Evolutionary conservation across 2,329 filamentous ascomycete species (phyloP).

Genomic region (Aphanoascus verrucosus): DNA sequence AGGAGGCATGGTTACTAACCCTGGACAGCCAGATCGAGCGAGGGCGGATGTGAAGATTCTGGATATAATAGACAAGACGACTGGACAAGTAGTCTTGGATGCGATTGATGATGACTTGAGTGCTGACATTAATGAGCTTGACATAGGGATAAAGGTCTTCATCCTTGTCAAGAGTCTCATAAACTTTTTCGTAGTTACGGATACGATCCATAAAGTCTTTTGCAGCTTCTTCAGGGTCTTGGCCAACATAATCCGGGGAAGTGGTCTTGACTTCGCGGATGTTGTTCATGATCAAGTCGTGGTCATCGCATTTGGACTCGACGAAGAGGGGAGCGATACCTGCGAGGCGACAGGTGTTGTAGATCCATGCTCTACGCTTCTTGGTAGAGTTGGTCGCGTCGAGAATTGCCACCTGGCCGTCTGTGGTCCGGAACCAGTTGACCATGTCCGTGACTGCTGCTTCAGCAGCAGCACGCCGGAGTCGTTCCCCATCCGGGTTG

Average conservation of each 20-base stretch:
- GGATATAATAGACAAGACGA: constrained; percentile 92
- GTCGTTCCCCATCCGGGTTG: constrained; percentile 81
- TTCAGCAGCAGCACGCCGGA: constrained; percentile 78
- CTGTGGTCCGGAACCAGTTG: constrained; percentile 68
- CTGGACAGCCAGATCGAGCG: constrained; percentile 93
- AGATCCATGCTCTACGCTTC: constrained; percentile 77
- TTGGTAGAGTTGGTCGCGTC: constrained; percentile 97
- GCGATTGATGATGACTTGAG: constrained; percentile 94
- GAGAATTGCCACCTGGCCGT: constrained; percentile 81
- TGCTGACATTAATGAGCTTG: constrained; percentile 93
- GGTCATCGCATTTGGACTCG: constrained; percentile 92
- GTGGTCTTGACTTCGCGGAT: constrained; percentile 96
- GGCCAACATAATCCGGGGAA: constrained; percentile 85
- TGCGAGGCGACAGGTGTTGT: constrained; percentile 62
- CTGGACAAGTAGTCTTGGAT: constrained; percentile 96
- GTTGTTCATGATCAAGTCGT: constrained; percentile 94
- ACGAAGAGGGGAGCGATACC: constrained; percentile 88
- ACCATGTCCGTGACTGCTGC: constrained; percentile 90
- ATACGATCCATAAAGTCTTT: constrained; percentile 90
- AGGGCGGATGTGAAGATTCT: constrained; percentile 96
- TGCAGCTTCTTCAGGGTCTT: constrained; percentile 85
- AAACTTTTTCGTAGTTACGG: constrained; percentile 93
- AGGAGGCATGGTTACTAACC: constrained; percentile 42
- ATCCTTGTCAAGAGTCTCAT: constrained; percentile 83
- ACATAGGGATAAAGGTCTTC: constrained; percentile 86